Percentiles rank a stretch among this genome's conserved stretches.
Conservation (phyloP, 495 filamentous ascomycete species). For the Platismatia glauca region DNA sequence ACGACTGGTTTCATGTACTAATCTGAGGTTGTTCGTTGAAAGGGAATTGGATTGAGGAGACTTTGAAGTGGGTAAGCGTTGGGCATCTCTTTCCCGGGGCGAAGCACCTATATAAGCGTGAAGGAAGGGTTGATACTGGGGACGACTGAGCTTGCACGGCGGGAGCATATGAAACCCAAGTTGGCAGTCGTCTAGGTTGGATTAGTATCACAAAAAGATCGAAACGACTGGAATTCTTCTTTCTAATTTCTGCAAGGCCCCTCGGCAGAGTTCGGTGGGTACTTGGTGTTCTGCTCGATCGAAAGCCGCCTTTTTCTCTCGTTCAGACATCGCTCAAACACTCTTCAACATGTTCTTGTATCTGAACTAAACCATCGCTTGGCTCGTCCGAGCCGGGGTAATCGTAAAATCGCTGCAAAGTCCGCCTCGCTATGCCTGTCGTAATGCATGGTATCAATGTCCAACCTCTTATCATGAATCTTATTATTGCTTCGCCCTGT, state of each 20-base stretch:
- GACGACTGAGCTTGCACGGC: neutral
- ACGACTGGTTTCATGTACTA: neutral
- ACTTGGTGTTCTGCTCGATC: neutral
- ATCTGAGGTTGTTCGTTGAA: neutral
- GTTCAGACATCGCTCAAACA: neutral
- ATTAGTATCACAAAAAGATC: neutral
- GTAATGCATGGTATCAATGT: conserved; percentile 11
- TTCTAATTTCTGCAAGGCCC: neutral
- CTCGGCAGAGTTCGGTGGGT: neutral
- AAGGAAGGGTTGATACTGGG: neutral
- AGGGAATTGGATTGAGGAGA: neutral
- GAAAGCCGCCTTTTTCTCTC: neutral
- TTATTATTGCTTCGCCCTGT: neutral
- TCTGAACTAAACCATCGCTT: conserved; percentile 4
- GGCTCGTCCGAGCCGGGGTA: conserved; percentile 16
- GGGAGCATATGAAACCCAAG: neutral
- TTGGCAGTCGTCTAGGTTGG: neutral
- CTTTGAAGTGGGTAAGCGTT: neutral
- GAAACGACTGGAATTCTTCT: neutral
- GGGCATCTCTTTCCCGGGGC: neutral
- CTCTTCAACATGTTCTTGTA: neutral
- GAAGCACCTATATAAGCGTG: neutral
- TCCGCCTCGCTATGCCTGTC: conserved; percentile 13
- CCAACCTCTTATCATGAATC: neutral
- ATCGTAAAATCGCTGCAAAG: conserved; percentile 3